These are phyloP conservation scores for Phaeosphaeria sp. DNA, from an alignment of 2,329 filamentous ascomycete genomes.

Conservation along the genomic window DNA sequence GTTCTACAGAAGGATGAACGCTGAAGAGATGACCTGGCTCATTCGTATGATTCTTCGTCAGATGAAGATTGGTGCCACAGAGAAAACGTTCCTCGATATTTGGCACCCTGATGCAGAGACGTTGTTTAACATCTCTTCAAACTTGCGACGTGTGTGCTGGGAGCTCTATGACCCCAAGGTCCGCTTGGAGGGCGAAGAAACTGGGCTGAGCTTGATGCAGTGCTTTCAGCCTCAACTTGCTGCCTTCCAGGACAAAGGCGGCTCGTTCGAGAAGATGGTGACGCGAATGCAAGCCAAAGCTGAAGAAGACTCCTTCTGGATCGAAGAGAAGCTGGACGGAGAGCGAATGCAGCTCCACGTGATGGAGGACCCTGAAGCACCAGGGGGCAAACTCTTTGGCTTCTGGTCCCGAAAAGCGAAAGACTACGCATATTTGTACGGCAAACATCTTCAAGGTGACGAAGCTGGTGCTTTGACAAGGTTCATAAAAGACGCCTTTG, in stretches of 20 bases:
- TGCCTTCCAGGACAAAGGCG: slow-evolving; percentile 78
- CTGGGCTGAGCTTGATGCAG: slow-evolving; percentile 82
- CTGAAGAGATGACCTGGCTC: slow-evolving; percentile 92
- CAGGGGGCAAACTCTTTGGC: slow-evolving; percentile 75
- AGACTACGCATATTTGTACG: slow-evolving; percentile 95
- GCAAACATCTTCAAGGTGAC: slow-evolving; percentile 72
- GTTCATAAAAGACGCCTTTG: slow-evolving; percentile 79
- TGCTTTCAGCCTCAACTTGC: slow-evolving; percentile 97
- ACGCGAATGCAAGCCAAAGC: slow-evolving; percentile 69
- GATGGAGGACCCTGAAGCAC: slow-evolving; percentile 69
- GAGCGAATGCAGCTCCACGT: slow-evolving; percentile 98
- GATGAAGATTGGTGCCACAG: slow-evolving; percentile 78
- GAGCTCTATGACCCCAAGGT: slow-evolving; percentile 78
- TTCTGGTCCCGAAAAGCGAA: slow-evolving; percentile 98
- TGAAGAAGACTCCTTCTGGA: slow-evolving; percentile 84
- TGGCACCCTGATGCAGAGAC: slow-evolving; percentile 62
- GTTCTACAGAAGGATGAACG: slow-evolving; percentile 91
- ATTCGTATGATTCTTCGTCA: slow-evolving; percentile 90
- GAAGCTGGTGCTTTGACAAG: slow-evolving; percentile 79
- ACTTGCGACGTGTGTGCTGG: slow-evolving; percentile 90
- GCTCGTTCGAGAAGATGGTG: slow-evolving; percentile 79
- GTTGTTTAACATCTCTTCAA: slow-evolving; percentile 87
- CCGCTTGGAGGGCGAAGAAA: slow-evolving; percentile 76
- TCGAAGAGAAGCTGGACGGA: slow-evolving; percentile 96
- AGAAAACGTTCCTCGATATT: slow-evolving; percentile 81